Evolutionary conservation across 2,329 filamentous ascomycete species (phyloP).

Genomic region (Fusarium clavum): DNA sequence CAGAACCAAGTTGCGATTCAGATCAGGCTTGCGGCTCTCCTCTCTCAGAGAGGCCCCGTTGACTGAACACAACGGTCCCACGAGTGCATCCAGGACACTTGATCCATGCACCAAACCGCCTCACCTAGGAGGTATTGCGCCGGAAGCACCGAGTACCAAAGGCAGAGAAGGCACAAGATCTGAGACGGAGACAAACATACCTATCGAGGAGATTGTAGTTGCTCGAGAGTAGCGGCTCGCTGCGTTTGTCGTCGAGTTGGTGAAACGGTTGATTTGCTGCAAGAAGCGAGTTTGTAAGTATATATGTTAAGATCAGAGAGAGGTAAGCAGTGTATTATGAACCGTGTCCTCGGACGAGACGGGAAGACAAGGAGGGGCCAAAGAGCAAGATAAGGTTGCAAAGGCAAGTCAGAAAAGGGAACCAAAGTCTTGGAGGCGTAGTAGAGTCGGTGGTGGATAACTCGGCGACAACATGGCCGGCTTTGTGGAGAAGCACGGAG

Average conservation of each 20-base stretch:
- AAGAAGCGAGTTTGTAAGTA: conserved; percentile 31
- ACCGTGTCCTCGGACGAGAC: conserved; percentile 39
- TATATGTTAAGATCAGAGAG: conserved; percentile 10
- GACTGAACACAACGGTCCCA: conserved; percentile 38
- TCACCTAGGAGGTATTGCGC: conserved; percentile 46
- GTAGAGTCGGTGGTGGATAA: conserved; percentile 48
- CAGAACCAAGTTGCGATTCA: conserved; percentile 15
- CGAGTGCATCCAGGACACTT: conserved; percentile 45
- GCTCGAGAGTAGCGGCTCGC: conserved; percentile 24
- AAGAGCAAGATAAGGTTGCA: conserved; percentile 47
- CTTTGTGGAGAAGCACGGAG: conserved; percentile 48
- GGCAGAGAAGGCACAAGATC: conserved; percentile 35
- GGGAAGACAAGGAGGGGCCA: conserved; percentile 38
- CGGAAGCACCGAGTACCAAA: conserved; percentile 45
- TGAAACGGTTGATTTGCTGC: conserved; percentile 36
- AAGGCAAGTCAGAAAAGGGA: conserved; percentile 44
- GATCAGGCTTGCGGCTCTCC: conserved; percentile 28
- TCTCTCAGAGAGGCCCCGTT: conserved; percentile 19
- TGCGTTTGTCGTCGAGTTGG: conserved; percentile 40
- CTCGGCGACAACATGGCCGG: conserved; percentile 51
- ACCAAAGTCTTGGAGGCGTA: conserved; percentile 41
- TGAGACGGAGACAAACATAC: conserved; percentile 46
- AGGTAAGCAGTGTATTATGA: conserved; percentile 38
- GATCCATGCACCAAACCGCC: conserved; percentile 49
- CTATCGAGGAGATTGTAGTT: conserved; percentile 33